Base-by-base conservation (phyloP, 768 basidiomycete genomes). In the Tricholomella constricta region DNA sequence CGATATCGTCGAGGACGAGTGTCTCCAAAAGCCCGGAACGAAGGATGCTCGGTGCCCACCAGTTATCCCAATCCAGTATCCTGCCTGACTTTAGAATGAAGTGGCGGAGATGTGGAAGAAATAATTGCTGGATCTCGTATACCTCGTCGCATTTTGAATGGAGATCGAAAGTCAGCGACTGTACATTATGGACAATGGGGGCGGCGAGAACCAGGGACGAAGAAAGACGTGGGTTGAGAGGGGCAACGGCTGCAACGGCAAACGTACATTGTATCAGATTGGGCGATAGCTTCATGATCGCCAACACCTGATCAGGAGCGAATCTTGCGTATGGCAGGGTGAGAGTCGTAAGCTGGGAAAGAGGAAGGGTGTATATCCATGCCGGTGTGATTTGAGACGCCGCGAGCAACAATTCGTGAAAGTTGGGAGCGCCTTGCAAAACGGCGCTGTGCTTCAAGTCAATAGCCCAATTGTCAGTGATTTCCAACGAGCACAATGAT, bases 341-440 rank as follows among this genome's bases (percentile, higher is more conserved):
- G 48, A 55, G 43, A 19, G 17, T 36, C 4, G 54, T 55, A 14
- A 55, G 42, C 31, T 51, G 48, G 35, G 36, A 38, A 6, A 55
- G 40, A 1, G 54, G 48, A 35, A 55, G 48, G 9, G 45, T n/a
- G 25, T 35, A 19, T 20, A 54, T 25, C 47, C 53, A 48, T 17
- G 32, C 17, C 14, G 25, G 19, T 37, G 22, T 9, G 22, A 20
- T 10, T 2, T 12, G 23, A 11, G 20, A 10, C 10, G 23, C 1
- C 3, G 4, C 9, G 11, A 19, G 36, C 10, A 31, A 19, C 14
- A 54, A 19, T 48, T 45, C 22, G 11, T 23, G 46, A 22, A 54
- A 42, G 23, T 17, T 36, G 17, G 27, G 41, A 17, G 27, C 46
- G 34, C 11, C 15, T 25, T 32, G 38, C 6, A 54, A 26, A 35